Evolutionary conservation across 2,329 filamentous ascomycete species (phyloP), one percentile per base, ranked within the genome.

Genomic region (Dissoconium aciculare): DNA sequence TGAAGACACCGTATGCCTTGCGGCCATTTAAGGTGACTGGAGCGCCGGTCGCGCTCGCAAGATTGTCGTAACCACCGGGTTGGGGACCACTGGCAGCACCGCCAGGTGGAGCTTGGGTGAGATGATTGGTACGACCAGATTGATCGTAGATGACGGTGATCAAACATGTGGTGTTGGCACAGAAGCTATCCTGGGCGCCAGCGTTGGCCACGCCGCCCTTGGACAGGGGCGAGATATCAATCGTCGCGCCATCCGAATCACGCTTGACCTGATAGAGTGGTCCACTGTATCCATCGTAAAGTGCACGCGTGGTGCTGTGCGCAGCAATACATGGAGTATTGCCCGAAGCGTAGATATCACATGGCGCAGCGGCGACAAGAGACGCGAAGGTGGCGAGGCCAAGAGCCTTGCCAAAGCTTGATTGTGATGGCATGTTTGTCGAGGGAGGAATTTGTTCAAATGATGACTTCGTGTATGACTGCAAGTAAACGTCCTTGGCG

Each of bases 101-200:
- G n/a, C 42, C 43, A 0, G 64, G 63, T 15, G 38, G 38, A 2
- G 71, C 73, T 37, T 69, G 69, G 0, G 65, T 72, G 4, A 77
- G 67, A 42, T 77, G 65, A 38, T 77, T 77, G 1, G 60, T 60
- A 2, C 51, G 51, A 31, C 70, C 71, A 6, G 72, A 73, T 52
- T 78, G 73, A 47, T 77, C 73, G 46, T 77, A 76, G 32, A 49
- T 73, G 42, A 68, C 59, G 1, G 63, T 63, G 44, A 77, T 75
- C 15, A 73, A 54, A 43, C 73, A 77, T 9, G 69, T 74, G 0
- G 71, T 74, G 28, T 54, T 49, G 5, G 58, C 50, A 42, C 73
- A 77, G 52, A 77, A 77, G 1, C 56, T 41, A 51, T 77, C 46
- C 45, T 78, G 73, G 10, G 63, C 47, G 0, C 60, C 63, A 4